Evolutionary conservation across 2,329 filamentous ascomycete genomes (phyloP).

Genomic region (Sclerotinia trifoliorum): DNA sequence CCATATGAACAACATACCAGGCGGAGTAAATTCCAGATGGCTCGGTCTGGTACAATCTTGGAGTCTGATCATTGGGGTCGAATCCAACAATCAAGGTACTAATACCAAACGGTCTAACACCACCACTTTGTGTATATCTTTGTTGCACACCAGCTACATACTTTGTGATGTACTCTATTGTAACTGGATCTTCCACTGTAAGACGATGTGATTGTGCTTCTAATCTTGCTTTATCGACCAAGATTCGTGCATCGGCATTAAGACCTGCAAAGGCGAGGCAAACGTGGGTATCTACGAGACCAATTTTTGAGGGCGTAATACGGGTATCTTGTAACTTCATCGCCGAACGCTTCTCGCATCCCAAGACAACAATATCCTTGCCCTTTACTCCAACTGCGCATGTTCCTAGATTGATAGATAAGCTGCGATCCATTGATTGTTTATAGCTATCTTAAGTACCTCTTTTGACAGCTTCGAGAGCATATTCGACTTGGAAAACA

Average conservation of each 20-base stretch:
- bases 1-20: conserved; percentile 62
- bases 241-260: conserved; percentile 95
- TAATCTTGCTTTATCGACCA: conserved; percentile 95
- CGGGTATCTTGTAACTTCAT: conserved; percentile 99
- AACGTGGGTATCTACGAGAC: conserved; percentile 91
- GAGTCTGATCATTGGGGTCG: conserved; percentile 85
- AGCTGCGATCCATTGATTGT: conserved; percentile 26
- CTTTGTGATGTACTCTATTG: conserved; percentile 99
- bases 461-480: conserved; percentile 97
- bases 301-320: conserved; percentile 98
- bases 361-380: conserved; percentile 87
- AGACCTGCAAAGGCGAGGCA: conserved; percentile 95
- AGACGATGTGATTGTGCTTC: conserved; percentile 97
- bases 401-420: conserved; percentile 61
- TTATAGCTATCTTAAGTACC: conserved; percentile 52
- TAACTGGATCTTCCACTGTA: conserved; percentile 95
- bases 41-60: conserved; percentile 95
- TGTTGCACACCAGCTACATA: conserved; percentile 98
- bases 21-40: conserved; percentile 99
- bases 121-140: conserved; percentile 97
- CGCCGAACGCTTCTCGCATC: conserved; percentile 97
- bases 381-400: conserved; percentile 98
- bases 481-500: conserved; percentile 99
- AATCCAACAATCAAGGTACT: conserved; percentile 98
- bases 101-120: conserved; percentile 97